Percentiles rank a stretch among this genome's conserved stretches.
Evolutionary conservation across 164 flowering plant species (phyloP).

Genomic region (Sextonia rubra): DNA sequence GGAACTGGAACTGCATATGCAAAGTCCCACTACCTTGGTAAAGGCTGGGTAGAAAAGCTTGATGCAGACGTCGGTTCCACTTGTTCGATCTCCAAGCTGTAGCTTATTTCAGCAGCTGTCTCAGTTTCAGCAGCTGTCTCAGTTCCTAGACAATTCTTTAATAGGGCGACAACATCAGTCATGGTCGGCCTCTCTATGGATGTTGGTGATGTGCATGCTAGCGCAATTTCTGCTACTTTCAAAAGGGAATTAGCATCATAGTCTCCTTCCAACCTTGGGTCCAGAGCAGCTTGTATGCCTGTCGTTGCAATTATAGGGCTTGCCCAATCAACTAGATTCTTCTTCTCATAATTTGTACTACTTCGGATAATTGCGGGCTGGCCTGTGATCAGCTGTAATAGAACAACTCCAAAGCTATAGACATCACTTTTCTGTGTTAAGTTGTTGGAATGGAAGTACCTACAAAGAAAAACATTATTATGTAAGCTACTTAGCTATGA

Average conservation of each 20-base stretch:
- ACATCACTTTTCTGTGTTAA: constrained; percentile 52
- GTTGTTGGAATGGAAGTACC: constrained; percentile 23
- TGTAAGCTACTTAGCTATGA: too few relatives aligned
- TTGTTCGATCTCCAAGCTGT: neutral
- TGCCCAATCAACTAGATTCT: constrained; percentile 32
- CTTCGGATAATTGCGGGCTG: constrained; percentile 17
- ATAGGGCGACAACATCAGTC: constrained; percentile 15
- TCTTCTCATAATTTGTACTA: neutral
- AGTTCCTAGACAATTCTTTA: constrained; percentile 21
- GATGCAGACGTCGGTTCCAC: neutral
- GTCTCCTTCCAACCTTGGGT: constrained; percentile 29
- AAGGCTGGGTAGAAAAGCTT: neutral
- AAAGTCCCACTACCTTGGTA: neutral
- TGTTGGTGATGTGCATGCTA: constrained; percentile 29
- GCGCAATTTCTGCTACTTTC: constrained; percentile 42
- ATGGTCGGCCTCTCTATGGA: constrained; percentile 34
- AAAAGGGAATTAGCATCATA: constrained; percentile 30
- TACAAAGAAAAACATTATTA: neutral
- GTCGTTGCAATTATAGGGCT: constrained; percentile 24
- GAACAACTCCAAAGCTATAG: constrained; percentile 49
- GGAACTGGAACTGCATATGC: too few relatives aligned
- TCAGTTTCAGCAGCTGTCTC: constrained; percentile 14
- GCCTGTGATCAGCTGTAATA: constrained; percentile 44
- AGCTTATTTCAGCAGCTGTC: neutral
- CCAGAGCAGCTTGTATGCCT: constrained; percentile 30